Evolutionary conservation across 352 stramenopile genomes (phyloP).

Genomic region (Achlya hypogyna): DNA sequence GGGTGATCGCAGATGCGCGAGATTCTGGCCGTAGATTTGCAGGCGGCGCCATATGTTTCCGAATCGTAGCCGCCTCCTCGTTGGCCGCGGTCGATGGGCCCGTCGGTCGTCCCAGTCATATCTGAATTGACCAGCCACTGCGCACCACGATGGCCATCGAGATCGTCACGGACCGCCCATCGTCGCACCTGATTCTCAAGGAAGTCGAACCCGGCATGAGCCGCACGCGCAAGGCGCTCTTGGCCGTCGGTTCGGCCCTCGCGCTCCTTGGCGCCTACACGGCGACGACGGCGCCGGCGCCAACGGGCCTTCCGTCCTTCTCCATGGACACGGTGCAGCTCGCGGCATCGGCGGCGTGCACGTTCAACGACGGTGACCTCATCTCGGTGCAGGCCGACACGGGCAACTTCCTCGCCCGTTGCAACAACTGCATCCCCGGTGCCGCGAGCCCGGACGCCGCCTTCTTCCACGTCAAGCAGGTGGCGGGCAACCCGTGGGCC

Average conservation of each 20-base stretch:
- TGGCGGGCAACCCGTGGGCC: not conserved
- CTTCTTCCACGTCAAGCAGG: not conserved
- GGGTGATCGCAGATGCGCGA: no score
- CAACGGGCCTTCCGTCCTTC: not conserved
- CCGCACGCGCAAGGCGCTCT: not conserved
- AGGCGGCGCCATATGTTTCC: not conserved
- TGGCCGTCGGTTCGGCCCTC: not conserved
- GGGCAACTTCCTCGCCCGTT: conserved; percentile 7
- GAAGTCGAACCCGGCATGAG: not conserved
- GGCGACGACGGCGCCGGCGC: no score
- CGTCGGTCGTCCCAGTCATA: no score
- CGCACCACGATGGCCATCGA: not conserved
- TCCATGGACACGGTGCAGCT: not conserved
- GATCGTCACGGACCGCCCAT: not conserved
- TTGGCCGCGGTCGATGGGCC: no score
- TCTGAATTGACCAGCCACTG: not conserved
- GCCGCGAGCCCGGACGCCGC: not conserved
- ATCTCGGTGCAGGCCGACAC: conserved; percentile 10
- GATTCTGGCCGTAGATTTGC: no score
- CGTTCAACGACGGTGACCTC: not conserved
- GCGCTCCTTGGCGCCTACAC: not conserved
- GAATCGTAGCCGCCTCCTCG: not conserved
- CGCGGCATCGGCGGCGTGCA: not conserved
- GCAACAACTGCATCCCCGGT: not conserved
- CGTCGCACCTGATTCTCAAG: not conserved